Percentiles rank a stretch among this genome's conserved stretches.
Evolutionary conservation across 2,329 filamentous ascomycete species (phyloP).

Genomic region (Penicillium psychrosexuale): DNA sequence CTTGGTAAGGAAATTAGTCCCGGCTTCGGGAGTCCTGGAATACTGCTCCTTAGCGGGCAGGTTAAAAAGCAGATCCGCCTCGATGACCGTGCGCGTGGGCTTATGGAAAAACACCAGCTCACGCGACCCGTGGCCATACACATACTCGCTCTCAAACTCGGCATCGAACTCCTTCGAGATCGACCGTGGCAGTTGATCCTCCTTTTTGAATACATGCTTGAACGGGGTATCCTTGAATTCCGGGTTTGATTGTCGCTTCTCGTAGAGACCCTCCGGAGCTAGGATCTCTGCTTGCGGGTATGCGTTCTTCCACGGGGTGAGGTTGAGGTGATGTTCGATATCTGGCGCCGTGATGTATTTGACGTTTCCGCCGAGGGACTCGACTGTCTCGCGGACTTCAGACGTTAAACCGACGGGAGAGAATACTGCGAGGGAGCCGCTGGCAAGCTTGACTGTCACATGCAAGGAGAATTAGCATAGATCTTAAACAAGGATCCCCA

Average conservation of each 20-base stretch:
- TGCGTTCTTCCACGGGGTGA: slow-evolving; percentile 76
- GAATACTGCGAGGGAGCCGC: slow-evolving; percentile 80
- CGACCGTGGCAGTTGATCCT: slow-evolving; percentile 50
- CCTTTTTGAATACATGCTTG: slow-evolving; percentile 62
- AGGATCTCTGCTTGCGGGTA: slow-evolving; percentile 78
- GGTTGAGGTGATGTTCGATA: slow-evolving; percentile 90
- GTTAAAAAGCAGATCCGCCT: slow-evolving; percentile 92
- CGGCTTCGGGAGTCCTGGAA: slow-evolving; percentile 53
- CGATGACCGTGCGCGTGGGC: slow-evolving; percentile 72
- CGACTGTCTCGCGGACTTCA: slow-evolving; percentile 61
- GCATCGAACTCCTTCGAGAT: slow-evolving; percentile 76
- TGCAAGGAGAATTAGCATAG: slow-evolving; percentile 18
- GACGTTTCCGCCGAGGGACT: slow-evolving; percentile 65
- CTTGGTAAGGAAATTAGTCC: slow-evolving; percentile 58
- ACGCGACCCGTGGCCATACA: slow-evolving; percentile 74
- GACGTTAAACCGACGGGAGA: slow-evolving; percentile 84
- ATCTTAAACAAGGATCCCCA: neutral
- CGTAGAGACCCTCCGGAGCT: slow-evolving; percentile 75
- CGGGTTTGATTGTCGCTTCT: slow-evolving; percentile 67
- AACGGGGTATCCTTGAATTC: slow-evolving; percentile 61
- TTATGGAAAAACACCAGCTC: slow-evolving; percentile 86
- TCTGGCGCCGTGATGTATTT: slow-evolving; percentile 85
- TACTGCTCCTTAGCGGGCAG: slow-evolving; percentile 85
- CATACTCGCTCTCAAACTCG: slow-evolving; percentile 84
- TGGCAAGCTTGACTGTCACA: slow-evolving; percentile 67